A percentile compares a stretch with the other conserved stretches of the same genome.
These are phyloP conservation scores for Excoecaria agallocha DNA, from an alignment of 345 rosid genomes.

Conservation along the genomic window DNA sequence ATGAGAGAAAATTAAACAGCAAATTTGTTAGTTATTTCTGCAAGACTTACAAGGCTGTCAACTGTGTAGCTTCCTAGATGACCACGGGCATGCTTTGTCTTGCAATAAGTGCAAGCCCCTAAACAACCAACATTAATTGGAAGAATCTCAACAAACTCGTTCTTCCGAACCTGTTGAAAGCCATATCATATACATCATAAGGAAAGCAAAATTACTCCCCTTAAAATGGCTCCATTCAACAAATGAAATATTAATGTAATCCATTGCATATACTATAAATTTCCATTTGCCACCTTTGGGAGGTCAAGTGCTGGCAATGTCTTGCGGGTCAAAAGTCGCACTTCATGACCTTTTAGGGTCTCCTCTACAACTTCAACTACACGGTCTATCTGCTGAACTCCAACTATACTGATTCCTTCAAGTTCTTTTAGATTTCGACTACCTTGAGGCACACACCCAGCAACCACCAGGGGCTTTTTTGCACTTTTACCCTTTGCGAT, in stretches of 20 bases:
- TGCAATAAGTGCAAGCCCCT: conserved; percentile 97
- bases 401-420: conserved; percentile 87
- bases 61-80: conserved; percentile 95
- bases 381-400: conserved; percentile 95
- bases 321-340: conserved; percentile 75
- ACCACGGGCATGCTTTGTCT: conserved; percentile 99
- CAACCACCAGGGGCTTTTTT: conserved; percentile 75
- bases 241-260: background rate
- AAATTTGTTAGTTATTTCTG: background rate
- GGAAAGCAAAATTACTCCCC: background rate
- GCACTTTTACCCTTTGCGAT: conserved; percentile 66
- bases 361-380: conserved; percentile 98
- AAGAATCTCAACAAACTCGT: conserved; percentile 82
- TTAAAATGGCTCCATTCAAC: background rate
- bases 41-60: conserved; percentile 74
- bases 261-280: background rate
- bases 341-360: conserved; percentile 95
- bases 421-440: conserved; percentile 82
- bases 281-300: conserved; percentile 62
- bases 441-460: conserved; percentile 98
- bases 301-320: conserved; percentile 91
- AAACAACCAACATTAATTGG: conserved; percentile 95
- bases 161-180: conserved; percentile 69
- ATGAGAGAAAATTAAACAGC: background rate
- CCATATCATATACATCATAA: background rate